Conservation (phyloP, 176 grass and related monocot species). For the Triticum turgidum region DNA sequence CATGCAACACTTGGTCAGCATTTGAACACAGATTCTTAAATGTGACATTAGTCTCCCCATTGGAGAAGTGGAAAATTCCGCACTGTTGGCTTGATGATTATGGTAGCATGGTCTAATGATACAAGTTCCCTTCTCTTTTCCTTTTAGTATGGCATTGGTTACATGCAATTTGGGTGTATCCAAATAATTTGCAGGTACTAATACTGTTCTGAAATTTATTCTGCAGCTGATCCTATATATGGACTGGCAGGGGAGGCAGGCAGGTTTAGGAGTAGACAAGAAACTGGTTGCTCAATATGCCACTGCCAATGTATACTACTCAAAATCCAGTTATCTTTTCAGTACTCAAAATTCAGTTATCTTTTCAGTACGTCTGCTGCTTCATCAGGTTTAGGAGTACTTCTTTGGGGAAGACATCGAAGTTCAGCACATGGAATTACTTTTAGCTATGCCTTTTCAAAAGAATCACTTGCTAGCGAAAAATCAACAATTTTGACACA, state of each 20-base stretch:
- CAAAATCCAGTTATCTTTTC: no score
- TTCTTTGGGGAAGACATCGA: no score
- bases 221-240: neutral
- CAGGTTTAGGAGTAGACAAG: neutral
- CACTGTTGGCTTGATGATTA: neutral
- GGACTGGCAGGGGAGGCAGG: no score
- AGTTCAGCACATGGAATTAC: no score
- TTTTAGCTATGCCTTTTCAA: no score
- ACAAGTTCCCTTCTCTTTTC: neutral
- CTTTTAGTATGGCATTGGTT: neutral
- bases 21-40: conserved; percentile 9
- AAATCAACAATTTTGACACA: no score
- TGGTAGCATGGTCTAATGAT: neutral
- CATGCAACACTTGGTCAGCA: conserved; percentile 14
- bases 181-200: neutral
- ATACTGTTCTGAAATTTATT: neutral
- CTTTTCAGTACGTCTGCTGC: no score
- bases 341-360: no score
- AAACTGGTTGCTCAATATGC: neutral
- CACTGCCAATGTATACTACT: no score
- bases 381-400: no score
- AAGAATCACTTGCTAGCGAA: no score
- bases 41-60: conserved; percentile 8
- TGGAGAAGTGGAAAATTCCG: neutral
- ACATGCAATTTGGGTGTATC: neutral